These are phyloP conservation scores for Solanum etuberosum DNA, from an alignment of 257 asterid species.

Conservation along the genomic window DNA sequence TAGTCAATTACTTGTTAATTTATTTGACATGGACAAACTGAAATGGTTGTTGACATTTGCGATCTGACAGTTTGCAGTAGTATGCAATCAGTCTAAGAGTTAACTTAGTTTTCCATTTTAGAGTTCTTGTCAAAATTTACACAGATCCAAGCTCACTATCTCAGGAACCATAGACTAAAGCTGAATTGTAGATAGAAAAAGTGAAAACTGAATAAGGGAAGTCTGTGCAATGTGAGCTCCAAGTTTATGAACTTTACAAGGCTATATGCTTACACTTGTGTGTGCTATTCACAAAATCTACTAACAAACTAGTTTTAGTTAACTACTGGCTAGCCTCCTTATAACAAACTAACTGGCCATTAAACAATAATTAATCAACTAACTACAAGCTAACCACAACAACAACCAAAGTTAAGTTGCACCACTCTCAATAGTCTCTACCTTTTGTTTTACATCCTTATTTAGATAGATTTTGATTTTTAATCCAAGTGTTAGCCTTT, in stretches of 20 bases:
- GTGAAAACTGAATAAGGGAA: neutral
- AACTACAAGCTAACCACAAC: neutral
- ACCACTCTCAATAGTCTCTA: neutral
- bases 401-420: neutral
- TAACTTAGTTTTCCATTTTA: neutral
- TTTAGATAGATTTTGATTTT: neutral
- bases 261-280: neutral
- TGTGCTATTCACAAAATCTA: neutral
- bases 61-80: neutral
- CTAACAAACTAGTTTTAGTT: neutral
- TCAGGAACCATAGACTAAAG: neutral
- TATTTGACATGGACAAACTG: neutral
- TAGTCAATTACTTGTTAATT: neutral
- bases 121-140: neutral
- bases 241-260: neutral
- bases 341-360: neutral
- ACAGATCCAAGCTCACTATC: neutral
- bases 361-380: neutral
- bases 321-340: neutral
- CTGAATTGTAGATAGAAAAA: neutral
- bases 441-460: neutral
- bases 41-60: neutral
- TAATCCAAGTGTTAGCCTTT: neutral
- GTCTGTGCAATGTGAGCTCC: neutral
- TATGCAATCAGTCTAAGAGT: neutral